Evolutionary conservation across 2,329 filamentous ascomycete species (phyloP), one percentile per base, ranked within the genome.

Genomic region (Teratosphaeria destructans): DNA sequence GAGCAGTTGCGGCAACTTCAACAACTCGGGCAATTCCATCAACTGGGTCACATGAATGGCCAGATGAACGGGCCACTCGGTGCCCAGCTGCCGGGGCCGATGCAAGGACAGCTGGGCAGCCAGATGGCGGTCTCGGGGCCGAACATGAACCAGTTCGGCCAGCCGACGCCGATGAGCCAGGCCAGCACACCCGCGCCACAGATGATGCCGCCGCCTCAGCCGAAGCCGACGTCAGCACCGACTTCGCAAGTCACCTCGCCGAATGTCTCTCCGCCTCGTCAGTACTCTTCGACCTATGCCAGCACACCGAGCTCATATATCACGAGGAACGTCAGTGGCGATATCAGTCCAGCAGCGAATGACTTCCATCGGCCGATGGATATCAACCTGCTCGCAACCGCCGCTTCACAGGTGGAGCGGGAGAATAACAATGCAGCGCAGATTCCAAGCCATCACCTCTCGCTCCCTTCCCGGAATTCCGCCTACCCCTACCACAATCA

Each of bases 231-330:
- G 69, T 96, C 92, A 35, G 92, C 93, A 16, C 93, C 93, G 11
- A 85, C 85, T 14, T 96, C 93, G 14, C 87, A 90, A 62, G 79
- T 95, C 59, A 89, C 82, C 59, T 97, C 93, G n/a, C 93, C 93
- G 54, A 96, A 96, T 74, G 90, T 96, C 56, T 97, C 93, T 23
- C 94, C 94, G 55, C 93, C 94, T 56, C 23, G 16, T 27, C 90
- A 96, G 76, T 92, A 89, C 0, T 96, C 88, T 78, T 79, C 81
- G 37, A 82, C 77, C 64, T 85, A 83, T 69, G 79, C 81, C 54
- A 80, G 79, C 56, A 82, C 82, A 67, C 77, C 82, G 63, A 78
- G 80, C 57, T 81, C 80, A n/a, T 81, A 80, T 61, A 73, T 85
- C 62, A 79, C 81, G 7, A 80, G 82, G 2, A 86, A 85, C 65